Evolutionary conservation across 2,329 filamentous ascomycete species (phyloP).

Genomic region (Aspergillus amoenus): DNA sequence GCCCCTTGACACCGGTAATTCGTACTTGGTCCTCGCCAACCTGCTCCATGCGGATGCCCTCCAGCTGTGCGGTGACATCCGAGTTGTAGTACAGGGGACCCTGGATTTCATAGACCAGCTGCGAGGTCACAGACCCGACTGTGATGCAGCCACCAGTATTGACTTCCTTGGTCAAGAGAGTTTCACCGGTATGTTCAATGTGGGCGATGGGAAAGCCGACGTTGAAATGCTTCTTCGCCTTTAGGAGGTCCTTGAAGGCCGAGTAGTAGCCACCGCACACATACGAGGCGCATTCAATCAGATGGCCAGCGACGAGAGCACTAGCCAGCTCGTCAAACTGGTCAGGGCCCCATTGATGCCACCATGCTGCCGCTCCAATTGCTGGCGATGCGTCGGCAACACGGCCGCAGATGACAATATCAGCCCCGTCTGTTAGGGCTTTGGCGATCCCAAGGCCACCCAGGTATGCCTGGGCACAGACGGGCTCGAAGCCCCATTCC

Average conservation of each 20-base stretch:
- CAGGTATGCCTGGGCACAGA: constrained; percentile 7
- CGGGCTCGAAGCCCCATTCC: constrained; percentile 1
- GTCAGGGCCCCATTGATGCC: constrained; percentile 13
- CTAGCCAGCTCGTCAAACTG: constrained; percentile 20
- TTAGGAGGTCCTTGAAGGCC: constrained; percentile 30
- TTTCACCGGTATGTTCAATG: constrained; percentile 19
- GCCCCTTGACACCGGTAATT: not conserved
- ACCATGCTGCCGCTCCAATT: constrained; percentile 23
- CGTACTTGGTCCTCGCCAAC: constrained; percentile 9
- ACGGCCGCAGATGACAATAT: constrained; percentile 33
- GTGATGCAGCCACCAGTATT: constrained; percentile 20
- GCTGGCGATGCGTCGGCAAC: constrained; percentile 28
- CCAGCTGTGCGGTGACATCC: constrained; percentile 14
- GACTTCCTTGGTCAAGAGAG: constrained; percentile 17
- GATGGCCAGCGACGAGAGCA: constrained; percentile 19
- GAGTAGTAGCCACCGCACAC: constrained; percentile 34
- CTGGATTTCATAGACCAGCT: constrained; percentile 31
- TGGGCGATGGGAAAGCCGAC: constrained; percentile 26
- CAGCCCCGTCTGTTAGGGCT: constrained; percentile 27
- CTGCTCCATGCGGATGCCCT: constrained; percentile 10
- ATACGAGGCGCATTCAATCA: constrained; percentile 35
- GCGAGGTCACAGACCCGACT: constrained; percentile 17
- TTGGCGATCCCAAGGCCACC: constrained; percentile 23
- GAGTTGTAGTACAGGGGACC: constrained; percentile 19
- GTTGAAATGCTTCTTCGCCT: constrained; percentile 4